Evolutionary conservation across 345 rosid genomes (phyloP).

Genomic region (Melaleuca quinquenervia): DNA sequence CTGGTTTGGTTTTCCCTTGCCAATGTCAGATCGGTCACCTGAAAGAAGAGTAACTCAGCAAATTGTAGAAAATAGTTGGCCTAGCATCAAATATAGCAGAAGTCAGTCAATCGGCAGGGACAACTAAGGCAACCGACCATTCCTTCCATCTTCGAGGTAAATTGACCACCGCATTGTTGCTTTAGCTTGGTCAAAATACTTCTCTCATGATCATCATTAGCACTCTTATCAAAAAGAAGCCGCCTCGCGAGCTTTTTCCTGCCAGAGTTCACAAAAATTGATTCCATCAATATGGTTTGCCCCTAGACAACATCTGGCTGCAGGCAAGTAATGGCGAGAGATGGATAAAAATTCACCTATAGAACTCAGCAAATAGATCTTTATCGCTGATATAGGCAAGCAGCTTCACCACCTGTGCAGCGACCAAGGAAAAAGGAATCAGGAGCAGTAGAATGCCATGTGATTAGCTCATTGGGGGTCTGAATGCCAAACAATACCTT

Average conservation of each 20-base stretch:
- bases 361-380: slow-evolving; percentile 66
- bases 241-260: slow-evolving; percentile 65
- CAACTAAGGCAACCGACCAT: slow-evolving; percentile 34
- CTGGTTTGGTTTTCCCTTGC: slow-evolving; percentile 58
- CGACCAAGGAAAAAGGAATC: neutral
- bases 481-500: slow-evolving; percentile 25
- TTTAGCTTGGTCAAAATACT: slow-evolving; percentile 65
- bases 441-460: neutral
- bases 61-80: neutral
- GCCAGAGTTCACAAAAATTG: neutral
- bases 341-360: slow-evolving; percentile 16
- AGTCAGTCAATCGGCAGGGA: neutral
- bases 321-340: neutral
- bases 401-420: slow-evolving; percentile 50
- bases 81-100: neutral
- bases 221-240: slow-evolving; percentile 53
- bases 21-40: slow-evolving; percentile 68
- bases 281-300: neutral
- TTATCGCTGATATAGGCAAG: slow-evolving; percentile 66
- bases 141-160: slow-evolving; percentile 80
- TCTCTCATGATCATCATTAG: slow-evolving; percentile 63
- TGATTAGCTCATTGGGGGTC: neutral
- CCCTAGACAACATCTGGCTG: neutral
- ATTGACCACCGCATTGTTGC: slow-evolving; percentile 72
- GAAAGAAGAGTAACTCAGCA: neutral